These are phyloP conservation scores for Calophaca sinica DNA, from an alignment of 306 rosid genomes.

Conservation along the genomic window DNA sequence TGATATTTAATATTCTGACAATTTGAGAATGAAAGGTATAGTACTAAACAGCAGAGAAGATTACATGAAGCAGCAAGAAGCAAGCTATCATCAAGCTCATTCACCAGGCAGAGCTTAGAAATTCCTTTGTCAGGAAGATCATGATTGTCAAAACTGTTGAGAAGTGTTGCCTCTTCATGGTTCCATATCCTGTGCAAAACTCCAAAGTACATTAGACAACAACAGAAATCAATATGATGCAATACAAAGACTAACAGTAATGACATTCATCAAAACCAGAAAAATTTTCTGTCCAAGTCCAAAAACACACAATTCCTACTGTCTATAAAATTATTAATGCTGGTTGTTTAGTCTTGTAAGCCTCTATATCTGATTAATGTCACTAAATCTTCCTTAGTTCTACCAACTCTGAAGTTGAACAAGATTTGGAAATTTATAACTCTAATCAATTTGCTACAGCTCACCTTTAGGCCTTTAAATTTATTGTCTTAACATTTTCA, in stretches of 20 bases:
- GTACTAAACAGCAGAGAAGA: conserved; percentile 41
- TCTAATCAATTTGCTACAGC: neutral
- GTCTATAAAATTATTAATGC: conserved; percentile 7
- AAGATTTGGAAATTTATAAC: conserved; percentile 18
- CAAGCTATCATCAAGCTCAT: conserved; percentile 96
- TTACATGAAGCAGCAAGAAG: conserved; percentile 98
- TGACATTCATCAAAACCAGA: conserved; percentile 24
- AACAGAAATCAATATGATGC: conserved; percentile 19
- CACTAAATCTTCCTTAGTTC: conserved; percentile 11
- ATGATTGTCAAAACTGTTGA: conserved; percentile 91
- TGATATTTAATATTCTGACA: conserved; percentile 28
- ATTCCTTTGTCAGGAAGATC: conserved; percentile 93
- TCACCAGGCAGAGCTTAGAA: conserved; percentile 89
- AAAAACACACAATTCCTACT: conserved; percentile 6
- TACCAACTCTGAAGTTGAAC: neutral
- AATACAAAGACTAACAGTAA: conserved; percentile 18
- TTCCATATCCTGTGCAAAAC: conserved; percentile 79
- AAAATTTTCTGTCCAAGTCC: conserved; percentile 19
- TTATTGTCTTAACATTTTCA: neutral
- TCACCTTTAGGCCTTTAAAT: neutral
- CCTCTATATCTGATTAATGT: neutral
- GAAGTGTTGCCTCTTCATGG: conserved; percentile 78
- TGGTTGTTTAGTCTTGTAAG: neutral
- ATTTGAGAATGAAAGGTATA: conserved; percentile 21
- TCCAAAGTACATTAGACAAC: conserved; percentile 37